Conservation (phyloP, 176 grass and related monocot genomes). For the Oryza rufipogon region DNA sequence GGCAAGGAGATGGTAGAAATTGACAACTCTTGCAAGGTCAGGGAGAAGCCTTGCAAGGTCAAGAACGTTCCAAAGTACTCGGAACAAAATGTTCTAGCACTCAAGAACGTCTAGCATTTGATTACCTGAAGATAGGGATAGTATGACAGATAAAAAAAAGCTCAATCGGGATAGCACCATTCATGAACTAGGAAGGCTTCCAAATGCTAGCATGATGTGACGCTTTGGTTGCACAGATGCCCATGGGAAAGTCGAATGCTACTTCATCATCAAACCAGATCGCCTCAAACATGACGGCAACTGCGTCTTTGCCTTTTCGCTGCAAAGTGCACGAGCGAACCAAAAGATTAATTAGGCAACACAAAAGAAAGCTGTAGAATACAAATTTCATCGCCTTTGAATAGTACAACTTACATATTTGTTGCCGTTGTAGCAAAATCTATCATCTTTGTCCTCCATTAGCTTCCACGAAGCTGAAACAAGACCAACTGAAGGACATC, state of each 20-base stretch:
- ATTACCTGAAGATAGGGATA: background rate
- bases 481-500: background rate
- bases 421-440: background rate
- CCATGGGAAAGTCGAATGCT: background rate
- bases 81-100: background rate
- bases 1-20: background rate
- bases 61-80: background rate
- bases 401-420: background rate
- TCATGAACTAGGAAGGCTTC: background rate
- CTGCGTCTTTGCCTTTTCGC: background rate
- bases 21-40: background rate
- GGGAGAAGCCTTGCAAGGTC: slow-evolving; percentile 21
- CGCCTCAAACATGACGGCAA: background rate
- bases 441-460: background rate
- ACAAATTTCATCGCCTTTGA: background rate
- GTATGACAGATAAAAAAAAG: background rate
- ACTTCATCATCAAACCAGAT: background rate
- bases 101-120: background rate
- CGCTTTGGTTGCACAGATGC: background rate
- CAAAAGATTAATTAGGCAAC: background rate
- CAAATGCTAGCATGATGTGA: background rate
- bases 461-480: background rate
- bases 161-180: background rate
- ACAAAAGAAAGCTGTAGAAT: background rate
- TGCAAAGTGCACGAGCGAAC: background rate